Conservation (phyloP, 2,329 filamentous ascomycete species). For the Cladosporium sp. region DNA sequence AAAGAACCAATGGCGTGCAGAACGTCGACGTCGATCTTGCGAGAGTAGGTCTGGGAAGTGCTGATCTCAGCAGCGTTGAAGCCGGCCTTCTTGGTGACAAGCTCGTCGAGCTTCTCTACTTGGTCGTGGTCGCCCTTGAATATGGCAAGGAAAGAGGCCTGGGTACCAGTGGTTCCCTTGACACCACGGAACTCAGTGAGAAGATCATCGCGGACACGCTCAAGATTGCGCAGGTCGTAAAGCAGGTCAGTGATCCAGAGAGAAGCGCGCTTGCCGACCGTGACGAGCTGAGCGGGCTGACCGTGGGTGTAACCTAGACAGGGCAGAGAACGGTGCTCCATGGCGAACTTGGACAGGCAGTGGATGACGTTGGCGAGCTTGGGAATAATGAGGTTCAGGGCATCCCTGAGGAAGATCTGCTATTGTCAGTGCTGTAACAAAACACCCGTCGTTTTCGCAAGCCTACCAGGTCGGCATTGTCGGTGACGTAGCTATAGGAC, state of each 20-base stretch:
- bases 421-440: background rate
- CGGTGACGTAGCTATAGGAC: constrained; percentile 52
- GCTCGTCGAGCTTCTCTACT: constrained; percentile 56
- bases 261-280: constrained; percentile 60
- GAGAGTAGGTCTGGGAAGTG: constrained; percentile 67
- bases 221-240: constrained; percentile 68
- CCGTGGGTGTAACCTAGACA: constrained; percentile 73
- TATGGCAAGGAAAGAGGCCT: constrained; percentile 70
- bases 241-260: constrained; percentile 72
- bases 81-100: constrained; percentile 60
- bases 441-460: background rate
- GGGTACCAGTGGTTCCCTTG: constrained; percentile 67
- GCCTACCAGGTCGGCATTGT: constrained; percentile 61
- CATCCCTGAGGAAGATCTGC: constrained; percentile 64
- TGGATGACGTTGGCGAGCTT: constrained; percentile 74
- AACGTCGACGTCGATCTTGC: constrained; percentile 77
- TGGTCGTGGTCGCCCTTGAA: constrained; percentile 56
- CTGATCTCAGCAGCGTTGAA: constrained; percentile 57
- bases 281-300: constrained; percentile 52
- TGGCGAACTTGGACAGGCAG: constrained; percentile 66
- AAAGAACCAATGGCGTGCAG: constrained; percentile 74
- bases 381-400: constrained; percentile 65
- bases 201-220: constrained; percentile 61
- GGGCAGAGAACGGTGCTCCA: constrained; percentile 65
- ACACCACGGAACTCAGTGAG: constrained; percentile 62